These are phyloP conservation scores for Saccharomyces uvarum DNA, from an alignment of 1,139 yeast genomes.

Conservation along the genomic window DNA sequence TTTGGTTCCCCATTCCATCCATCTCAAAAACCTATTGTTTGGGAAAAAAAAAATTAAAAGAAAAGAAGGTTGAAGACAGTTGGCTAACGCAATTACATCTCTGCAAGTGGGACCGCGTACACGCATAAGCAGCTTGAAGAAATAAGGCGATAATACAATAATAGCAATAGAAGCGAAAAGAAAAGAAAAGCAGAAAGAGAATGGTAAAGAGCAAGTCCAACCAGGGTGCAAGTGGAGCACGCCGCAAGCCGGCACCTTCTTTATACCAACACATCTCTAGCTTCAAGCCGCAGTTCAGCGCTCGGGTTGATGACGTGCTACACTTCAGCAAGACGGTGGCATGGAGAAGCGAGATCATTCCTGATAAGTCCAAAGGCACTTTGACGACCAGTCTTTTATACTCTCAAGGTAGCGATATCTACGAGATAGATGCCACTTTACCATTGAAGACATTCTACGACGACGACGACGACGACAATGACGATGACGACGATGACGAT, in stretches of 20 bases:
- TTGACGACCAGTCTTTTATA: slow-evolving; percentile 25
- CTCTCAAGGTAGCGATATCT: slow-evolving; percentile 29
- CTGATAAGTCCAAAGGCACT: slow-evolving; percentile 22
- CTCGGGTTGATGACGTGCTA: slow-evolving; percentile 16
- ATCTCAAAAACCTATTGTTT: not conserved
- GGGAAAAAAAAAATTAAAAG: not conserved
- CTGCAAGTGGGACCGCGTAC: not conserved
- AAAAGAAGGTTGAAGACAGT: not conserved
- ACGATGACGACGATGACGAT: slow-evolving; percentile 2
- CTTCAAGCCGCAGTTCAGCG: slow-evolving; percentile 52
- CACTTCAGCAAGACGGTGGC: slow-evolving; percentile 20
- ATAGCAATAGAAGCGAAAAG: not conserved
- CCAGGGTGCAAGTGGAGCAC: not conserved
- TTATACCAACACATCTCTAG: slow-evolving; percentile 50
- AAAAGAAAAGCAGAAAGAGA: not conserved
- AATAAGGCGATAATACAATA: not conserved
- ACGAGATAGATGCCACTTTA: slow-evolving; percentile 25
- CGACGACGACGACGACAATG: slow-evolving; percentile 5
- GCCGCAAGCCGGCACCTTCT: slow-evolving; percentile 34
- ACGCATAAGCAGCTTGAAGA: no score
- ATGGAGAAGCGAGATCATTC: slow-evolving; percentile 25
- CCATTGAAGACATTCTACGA: slow-evolving; percentile 24
- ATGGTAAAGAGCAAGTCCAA: not conserved
- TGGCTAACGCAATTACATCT: not conserved
- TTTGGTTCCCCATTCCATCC: not conserved